Percentiles rank a stretch among this genome's conserved stretches.
phyloP scores from a whole-genome alignment of 192 early-diverging fungal species.

The Coemansia sp. region DNA sequence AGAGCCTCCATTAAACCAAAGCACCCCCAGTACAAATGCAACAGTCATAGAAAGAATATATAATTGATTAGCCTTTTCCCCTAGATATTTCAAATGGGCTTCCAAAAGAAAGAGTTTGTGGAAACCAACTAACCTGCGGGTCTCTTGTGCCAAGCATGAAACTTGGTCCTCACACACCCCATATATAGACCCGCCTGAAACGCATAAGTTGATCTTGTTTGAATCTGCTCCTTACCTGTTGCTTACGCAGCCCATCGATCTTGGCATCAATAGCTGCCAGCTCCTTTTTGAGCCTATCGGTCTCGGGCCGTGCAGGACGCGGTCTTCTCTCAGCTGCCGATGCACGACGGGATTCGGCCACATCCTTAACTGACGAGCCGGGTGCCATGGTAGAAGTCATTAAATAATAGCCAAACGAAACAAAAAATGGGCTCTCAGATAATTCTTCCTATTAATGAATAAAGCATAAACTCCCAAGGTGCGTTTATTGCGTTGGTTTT shows the following conservation, averaged over 20 bases:
- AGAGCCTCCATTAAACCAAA: background rate
- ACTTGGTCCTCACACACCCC: no score
- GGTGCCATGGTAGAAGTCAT: conserved; percentile 29
- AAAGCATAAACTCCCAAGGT: background rate
- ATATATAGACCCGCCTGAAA: no score
- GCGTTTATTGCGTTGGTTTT: no score
- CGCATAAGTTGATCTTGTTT: no score
- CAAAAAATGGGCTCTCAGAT: background rate
- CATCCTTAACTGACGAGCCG: conserved; percentile 23
- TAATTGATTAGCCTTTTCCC: no score
- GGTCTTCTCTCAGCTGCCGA: conserved; percentile 15
- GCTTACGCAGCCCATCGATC: conserved; percentile 59
- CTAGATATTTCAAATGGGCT: no score
- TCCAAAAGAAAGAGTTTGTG: no score
- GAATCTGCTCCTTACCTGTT: conserved; percentile 43
- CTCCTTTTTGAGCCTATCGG: conserved; percentile 53
- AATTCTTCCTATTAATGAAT: background rate
- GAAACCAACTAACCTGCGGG: no score
- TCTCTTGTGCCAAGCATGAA: no score
- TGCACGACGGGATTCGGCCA: conserved; percentile 13
- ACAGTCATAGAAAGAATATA: background rate
- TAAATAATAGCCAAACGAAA: background rate
- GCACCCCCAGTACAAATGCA: background rate
- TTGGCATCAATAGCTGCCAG: conserved; percentile 58
- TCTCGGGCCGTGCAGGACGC: conserved; percentile 55